phyloP scores from a whole-genome alignment of 495 filamentous ascomycete species.

The Chaetomium fimeti region DNA sequence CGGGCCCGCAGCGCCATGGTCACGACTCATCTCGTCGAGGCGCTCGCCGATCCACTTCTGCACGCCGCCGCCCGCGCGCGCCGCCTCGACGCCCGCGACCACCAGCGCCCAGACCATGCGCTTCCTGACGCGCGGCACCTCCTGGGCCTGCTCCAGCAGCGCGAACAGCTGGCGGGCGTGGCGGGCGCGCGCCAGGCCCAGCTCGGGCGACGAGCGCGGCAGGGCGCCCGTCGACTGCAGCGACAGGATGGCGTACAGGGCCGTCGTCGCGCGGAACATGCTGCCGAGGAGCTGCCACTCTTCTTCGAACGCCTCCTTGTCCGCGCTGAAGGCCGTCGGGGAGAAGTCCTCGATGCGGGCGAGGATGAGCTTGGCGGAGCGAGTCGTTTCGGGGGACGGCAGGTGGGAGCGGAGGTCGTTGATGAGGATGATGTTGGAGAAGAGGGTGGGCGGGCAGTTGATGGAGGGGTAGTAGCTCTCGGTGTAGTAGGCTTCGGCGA shows the following conservation, averaged over 20 bases:
- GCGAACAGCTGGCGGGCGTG: slow-evolving; percentile 17
- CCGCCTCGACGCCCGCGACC: slow-evolving; percentile 37
- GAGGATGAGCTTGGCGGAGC: slow-evolving; percentile 24
- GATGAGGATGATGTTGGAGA: slow-evolving; percentile 31
- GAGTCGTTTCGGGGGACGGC: slow-evolving; percentile 6
- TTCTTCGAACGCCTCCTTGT: slow-evolving; percentile 9
- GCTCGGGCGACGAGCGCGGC: not conserved
- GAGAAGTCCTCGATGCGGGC: slow-evolving; percentile 30
- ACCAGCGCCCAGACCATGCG: slow-evolving; percentile 38
- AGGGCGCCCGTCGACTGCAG: slow-evolving; percentile 25
- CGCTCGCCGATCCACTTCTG: slow-evolving; percentile 28
- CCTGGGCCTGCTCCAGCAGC: slow-evolving; percentile 25
- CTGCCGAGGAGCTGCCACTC: slow-evolving; percentile 33
- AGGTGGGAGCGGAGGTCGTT: slow-evolving; percentile 29
- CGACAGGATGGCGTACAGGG: slow-evolving; percentile 40
- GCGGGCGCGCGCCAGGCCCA: slow-evolving; percentile 1
- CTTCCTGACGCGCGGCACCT: slow-evolving; percentile 9
- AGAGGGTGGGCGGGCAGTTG: slow-evolving; percentile 24
- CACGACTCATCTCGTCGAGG: slow-evolving; percentile 27
- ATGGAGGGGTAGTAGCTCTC: slow-evolving; percentile 26
- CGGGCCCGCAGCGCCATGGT: slow-evolving; percentile 31
- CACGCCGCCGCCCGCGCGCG: slow-evolving; percentile 18
- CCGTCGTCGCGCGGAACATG: slow-evolving; percentile 30
- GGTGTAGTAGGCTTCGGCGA: slow-evolving; percentile 24
- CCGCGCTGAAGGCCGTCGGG: slow-evolving; percentile 28